phyloP scores from a whole-genome alignment of 192 early-diverging fungal genomes.

The Cladochytrium replicatum region DNA sequence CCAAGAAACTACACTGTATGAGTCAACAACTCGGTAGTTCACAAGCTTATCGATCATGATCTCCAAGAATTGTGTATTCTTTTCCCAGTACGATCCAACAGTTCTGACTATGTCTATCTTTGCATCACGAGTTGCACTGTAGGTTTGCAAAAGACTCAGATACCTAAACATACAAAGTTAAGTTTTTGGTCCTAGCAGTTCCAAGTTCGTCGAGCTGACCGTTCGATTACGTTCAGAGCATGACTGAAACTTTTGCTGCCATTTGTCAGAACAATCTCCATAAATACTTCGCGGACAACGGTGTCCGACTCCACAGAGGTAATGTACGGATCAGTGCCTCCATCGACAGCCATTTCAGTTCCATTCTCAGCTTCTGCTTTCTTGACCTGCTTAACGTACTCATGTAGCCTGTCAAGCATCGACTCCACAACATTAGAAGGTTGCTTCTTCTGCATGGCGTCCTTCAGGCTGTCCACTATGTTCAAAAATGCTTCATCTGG shows the following conservation, averaged over 20 bases:
- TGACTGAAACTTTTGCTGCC: slow-evolving; percentile 94
- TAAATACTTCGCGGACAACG: slow-evolving; percentile 58
- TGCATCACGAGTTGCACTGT: slow-evolving; percentile 53
- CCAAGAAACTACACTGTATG: slow-evolving; percentile 69
- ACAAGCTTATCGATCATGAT: slow-evolving; percentile 90
- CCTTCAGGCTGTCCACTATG: no score
- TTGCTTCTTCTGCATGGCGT: no score
- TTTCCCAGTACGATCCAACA: slow-evolving; percentile 76
- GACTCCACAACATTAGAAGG: no score
- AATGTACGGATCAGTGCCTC: no score
- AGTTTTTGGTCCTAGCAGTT: no score
- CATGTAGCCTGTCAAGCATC: no score
- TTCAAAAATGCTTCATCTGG: no score
- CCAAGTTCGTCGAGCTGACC: slow-evolving; percentile 32
- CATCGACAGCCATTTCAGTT: no score
- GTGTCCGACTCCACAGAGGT: slow-evolving; percentile 9
- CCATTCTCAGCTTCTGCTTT: no score
- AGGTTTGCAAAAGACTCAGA: slow-evolving; percentile 45
- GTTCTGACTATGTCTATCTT: slow-evolving; percentile 65
- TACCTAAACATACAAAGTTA: slow-evolving; percentile 33
- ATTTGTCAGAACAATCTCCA: slow-evolving; percentile 74
- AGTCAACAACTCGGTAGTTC: slow-evolving; percentile 89
- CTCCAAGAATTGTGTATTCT: slow-evolving; percentile 81
- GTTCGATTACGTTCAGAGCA: slow-evolving; percentile 81
- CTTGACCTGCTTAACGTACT: no score